Base-by-base conservation (phyloP, 371 early-diverging fungal species). In the Rhizopus microsporus region DNA sequence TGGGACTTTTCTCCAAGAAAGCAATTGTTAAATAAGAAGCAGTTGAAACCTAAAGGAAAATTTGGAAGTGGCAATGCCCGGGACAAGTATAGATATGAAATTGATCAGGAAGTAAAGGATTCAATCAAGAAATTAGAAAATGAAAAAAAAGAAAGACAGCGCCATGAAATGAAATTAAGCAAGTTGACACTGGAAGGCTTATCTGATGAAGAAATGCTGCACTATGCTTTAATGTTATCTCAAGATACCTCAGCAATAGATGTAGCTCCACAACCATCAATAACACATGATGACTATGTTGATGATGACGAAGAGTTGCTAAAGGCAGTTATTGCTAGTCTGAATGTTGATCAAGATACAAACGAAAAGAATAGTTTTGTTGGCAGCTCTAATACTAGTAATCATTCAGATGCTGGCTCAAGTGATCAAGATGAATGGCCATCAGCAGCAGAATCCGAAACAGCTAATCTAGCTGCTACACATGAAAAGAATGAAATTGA, bases 1-100 rank as follows among this genome's bases (percentile, higher is more conserved):
- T 78, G 79, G 79, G 76, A 78, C 53, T 79, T 81, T 51, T 70
- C 78, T 7, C 68, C 77, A 31, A 66, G 66, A 8, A 72, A 73
- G 30, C 68, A 75, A 37, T 53, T 69, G 16, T 32, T 69, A 3
- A 63, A 56, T 56, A 67, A 59, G 57, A 39, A 42, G 16, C 54
- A 60, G 0, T 34, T 71, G 10, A 62, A 62, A 7, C 62, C 58
- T 9, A 79, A 74, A 44, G 55, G 40, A 15, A 63, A 59, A n/a
- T 37, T 33, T 4, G 37, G 58, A n/a, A 54, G 37, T 37, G 47
- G 59, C 7, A 35, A 45, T 17, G 51, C 60, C 0, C 65, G 63
- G 40, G 74, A 62, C 37, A 62, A 62, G 30, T 29, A 70, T 7
- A 65, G 67, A 2, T 65, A 69, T 15, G 79, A 78, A 39, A 69